Conservation (phyloP, 139 green algal genomes). For the Micractinium sp. region DNA sequence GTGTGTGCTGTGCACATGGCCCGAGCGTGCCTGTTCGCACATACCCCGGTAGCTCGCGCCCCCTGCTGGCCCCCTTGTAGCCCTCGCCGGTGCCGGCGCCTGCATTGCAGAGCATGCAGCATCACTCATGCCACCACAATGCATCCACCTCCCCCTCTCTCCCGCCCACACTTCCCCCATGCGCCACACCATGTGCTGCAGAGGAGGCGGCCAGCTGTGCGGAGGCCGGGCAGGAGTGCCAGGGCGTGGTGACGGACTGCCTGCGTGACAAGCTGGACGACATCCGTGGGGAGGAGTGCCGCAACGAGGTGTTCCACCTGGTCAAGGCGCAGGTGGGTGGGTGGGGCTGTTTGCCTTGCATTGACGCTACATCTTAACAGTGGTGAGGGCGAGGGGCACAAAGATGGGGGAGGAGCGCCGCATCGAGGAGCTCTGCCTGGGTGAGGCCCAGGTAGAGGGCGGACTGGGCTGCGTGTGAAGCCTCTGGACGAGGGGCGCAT, state of each 20-base stretch:
- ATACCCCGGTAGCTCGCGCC: not conserved
- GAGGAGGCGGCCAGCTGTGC: not conserved
- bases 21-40: not conserved
- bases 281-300: conserved; percentile 74
- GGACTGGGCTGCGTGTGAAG: not conserved
- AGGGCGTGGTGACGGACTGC: conserved; percentile 85
- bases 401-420: not conserved
- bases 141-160: no score
- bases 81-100: no score
- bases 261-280: conserved; percentile 79
- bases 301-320: conserved; percentile 85
- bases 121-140: no score
- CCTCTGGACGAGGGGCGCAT: not conserved
- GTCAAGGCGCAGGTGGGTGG: conserved; percentile 80
- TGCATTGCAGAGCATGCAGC: no score
- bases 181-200: not conserved
- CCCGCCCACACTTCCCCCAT: no score
- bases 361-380: not conserved
- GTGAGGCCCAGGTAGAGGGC: not conserved
- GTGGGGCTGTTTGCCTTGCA: no score
- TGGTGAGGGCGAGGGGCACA: not conserved
- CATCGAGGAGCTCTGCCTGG: no score
- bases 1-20: not conserved
- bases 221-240: conserved; percentile 44
- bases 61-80: no score